Conservation (phyloP, 2,329 filamentous ascomycete genomes). For the Diaporthe caulivora region DNA sequence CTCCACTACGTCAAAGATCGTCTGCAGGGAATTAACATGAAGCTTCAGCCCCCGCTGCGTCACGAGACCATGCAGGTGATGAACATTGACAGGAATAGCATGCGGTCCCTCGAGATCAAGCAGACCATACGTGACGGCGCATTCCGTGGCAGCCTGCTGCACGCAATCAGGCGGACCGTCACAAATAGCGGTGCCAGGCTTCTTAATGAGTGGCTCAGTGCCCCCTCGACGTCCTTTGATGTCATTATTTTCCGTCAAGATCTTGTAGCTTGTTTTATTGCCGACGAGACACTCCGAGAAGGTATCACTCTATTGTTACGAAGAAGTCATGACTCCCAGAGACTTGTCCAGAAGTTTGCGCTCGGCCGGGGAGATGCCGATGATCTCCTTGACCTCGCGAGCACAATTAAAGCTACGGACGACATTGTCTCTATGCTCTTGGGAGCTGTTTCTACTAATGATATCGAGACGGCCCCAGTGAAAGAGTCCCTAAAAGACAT, state of each 20-base stretch:
- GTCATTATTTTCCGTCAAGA: constrained; percentile 85
- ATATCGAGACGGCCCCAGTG: constrained; percentile 7
- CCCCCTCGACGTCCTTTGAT: constrained; percentile 87
- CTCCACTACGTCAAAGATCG: constrained; percentile 86
- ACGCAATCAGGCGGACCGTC: constrained; percentile 89
- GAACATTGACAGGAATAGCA: constrained; percentile 91
- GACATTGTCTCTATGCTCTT: constrained; percentile 69
- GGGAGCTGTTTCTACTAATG: constrained; percentile 35
- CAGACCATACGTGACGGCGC: constrained; percentile 85
- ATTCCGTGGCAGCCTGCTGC: constrained; percentile 86
- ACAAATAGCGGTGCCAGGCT: constrained; percentile 92
- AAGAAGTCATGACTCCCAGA: constrained; percentile 85
- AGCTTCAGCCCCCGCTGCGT: constrained; percentile 84
- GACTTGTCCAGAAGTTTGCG: constrained; percentile 93
- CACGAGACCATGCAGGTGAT: constrained; percentile 83
- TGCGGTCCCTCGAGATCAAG: constrained; percentile 90
- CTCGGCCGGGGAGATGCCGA: constrained; percentile 92
- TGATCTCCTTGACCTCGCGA: constrained; percentile 86
- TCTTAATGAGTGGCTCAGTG: constrained; percentile 85
- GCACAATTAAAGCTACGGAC: constrained; percentile 81
- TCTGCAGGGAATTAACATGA: constrained; percentile 81
- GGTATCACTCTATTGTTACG: constrained; percentile 76
- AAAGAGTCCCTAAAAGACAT: constrained; percentile 58
- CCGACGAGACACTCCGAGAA: constrained; percentile 76
- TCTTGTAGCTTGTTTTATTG: constrained; percentile 81